Evolutionary conservation across 2,329 filamentous ascomycete genomes (phyloP).

Genomic region (Aspergillus sp.): DNA sequence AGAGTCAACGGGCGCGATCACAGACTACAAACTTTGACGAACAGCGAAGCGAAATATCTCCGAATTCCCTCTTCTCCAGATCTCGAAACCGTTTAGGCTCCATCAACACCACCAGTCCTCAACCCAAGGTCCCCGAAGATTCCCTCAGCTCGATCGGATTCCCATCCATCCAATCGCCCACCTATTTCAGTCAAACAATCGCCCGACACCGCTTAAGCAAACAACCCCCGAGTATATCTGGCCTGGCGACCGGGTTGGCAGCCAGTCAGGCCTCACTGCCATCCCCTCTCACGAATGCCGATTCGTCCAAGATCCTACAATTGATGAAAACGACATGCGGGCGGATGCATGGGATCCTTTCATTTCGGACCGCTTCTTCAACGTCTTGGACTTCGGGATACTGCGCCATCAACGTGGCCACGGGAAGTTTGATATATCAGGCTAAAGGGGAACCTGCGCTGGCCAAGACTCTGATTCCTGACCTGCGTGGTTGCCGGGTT

Average conservation of each 20-base stretch:
- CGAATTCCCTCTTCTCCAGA: slow-evolving; percentile 27
- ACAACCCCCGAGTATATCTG: slow-evolving; percentile 23
- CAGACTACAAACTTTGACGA: slow-evolving; percentile 40
- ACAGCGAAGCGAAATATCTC: slow-evolving; percentile 34
- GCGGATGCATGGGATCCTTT: slow-evolving; percentile 50
- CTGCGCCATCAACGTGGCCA: slow-evolving; percentile 48
- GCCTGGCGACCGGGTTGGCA: slow-evolving; percentile 19
- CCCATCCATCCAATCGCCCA: slow-evolving; percentile 43
- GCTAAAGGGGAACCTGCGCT: slow-evolving; percentile 45
- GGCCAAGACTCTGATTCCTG: slow-evolving; percentile 45
- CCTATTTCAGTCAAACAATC: slow-evolving; percentile 26
- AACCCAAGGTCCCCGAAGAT: slow-evolving; percentile 35
- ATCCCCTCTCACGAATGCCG: slow-evolving; percentile 37
- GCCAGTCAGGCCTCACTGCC: slow-evolving; percentile 24
- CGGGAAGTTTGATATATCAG: slow-evolving; percentile 47
- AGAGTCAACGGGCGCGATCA: slow-evolving; percentile 32
- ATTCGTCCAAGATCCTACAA: slow-evolving; percentile 45
- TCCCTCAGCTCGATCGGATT: slow-evolving; percentile 41
- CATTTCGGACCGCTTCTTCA: slow-evolving; percentile 40
- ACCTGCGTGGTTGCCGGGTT: slow-evolving; percentile 46
- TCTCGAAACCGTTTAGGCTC: slow-evolving; percentile 35
- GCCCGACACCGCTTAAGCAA: slow-evolving; percentile 31
- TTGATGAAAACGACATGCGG: slow-evolving; percentile 50
- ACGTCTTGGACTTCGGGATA: slow-evolving; percentile 46
- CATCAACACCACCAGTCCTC: slow-evolving; percentile 31